phyloP scores from a whole-genome alignment of 768 basidiomycete species.

The Naganishia randhawae region DNA sequence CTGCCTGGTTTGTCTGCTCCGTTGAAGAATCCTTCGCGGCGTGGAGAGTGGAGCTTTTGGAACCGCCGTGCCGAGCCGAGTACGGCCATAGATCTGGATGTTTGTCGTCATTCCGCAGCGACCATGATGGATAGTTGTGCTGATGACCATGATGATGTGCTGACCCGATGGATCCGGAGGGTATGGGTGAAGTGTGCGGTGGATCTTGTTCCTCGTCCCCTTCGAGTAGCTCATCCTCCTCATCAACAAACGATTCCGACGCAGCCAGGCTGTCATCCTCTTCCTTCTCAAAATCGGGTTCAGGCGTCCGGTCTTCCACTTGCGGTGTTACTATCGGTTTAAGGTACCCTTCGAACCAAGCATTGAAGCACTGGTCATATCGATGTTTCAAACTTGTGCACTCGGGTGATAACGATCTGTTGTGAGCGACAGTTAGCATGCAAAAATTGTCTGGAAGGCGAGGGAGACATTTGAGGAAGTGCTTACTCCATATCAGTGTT shows the following conservation, averaged over 20 bases:
- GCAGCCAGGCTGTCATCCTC: conserved; percentile 15
- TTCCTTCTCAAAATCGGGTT: conserved; percentile 20
- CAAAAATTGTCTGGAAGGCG: neutral
- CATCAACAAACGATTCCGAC: conserved; percentile 11
- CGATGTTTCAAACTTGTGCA: conserved; percentile 85
- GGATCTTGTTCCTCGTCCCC: neutral
- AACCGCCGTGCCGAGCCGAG: neutral
- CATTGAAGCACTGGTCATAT: conserved; percentile 93
- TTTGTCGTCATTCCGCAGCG: conserved; percentile 16
- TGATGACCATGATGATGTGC: neutral
- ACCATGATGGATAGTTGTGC: conserved; percentile 15
- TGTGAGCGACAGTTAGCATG: neutral
- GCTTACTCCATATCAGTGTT: conserved; percentile 20
- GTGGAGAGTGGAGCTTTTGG: neutral
- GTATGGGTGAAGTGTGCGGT: neutral
- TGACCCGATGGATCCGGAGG: neutral
- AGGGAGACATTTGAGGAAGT: neutral
- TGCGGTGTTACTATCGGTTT: conserved; percentile 58
- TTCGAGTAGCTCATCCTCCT: conserved; percentile 12
- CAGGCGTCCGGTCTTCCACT: conserved; percentile 2
- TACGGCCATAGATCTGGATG: conserved; percentile 22
- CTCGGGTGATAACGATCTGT: conserved; percentile 65
- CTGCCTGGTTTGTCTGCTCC: neutral
- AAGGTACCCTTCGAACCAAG: conserved; percentile 96
- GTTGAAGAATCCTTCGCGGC: neutral